These are phyloP conservation scores for Penicillium sp. DNA, from an alignment of 2,329 filamentous ascomycete species.

Conservation along the genomic window DNA sequence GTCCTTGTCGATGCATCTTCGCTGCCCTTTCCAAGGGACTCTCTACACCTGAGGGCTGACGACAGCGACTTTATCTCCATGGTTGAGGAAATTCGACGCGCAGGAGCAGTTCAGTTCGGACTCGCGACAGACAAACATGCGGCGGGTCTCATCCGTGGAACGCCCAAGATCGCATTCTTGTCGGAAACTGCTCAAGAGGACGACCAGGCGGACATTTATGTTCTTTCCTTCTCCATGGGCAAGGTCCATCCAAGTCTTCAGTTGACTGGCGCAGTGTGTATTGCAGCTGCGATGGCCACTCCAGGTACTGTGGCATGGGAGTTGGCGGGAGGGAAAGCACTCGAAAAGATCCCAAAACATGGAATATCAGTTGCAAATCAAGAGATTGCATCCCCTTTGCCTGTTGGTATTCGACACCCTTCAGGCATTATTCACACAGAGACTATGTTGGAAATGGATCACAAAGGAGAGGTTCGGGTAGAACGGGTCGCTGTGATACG, in stretches of 20 bases:
- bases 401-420: conserved; percentile 17
- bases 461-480: conserved; percentile 6
- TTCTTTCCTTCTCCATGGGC: conserved; percentile 29
- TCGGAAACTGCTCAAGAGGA: conserved; percentile 27
- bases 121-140: conserved; percentile 42
- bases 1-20: conserved; percentile 59
- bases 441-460: conserved; percentile 7
- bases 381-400: conserved; percentile 10
- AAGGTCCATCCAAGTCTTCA: conserved; percentile 29
- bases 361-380: conserved; percentile 18
- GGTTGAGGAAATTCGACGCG: conserved; percentile 57
- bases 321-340: conserved; percentile 1
- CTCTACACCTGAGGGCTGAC: neutral
- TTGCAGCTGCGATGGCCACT: conserved; percentile 24
- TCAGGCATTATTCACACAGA: conserved; percentile 20
- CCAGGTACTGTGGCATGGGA: conserved; percentile 22
- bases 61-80: conserved; percentile 38
- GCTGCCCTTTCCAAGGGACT: conserved; percentile 35
- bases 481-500: conserved; percentile 20
- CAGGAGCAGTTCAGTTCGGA: conserved; percentile 60
- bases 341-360: conserved; percentile 9
- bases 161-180: conserved; percentile 62
- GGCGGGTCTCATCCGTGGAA: conserved; percentile 51
- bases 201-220: conserved; percentile 21
- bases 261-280: conserved; percentile 30